These are phyloP conservation scores for Sporothrix inflata DNA, from an alignment of 2,329 filamentous ascomycete genomes.

Conservation along the genomic window DNA sequence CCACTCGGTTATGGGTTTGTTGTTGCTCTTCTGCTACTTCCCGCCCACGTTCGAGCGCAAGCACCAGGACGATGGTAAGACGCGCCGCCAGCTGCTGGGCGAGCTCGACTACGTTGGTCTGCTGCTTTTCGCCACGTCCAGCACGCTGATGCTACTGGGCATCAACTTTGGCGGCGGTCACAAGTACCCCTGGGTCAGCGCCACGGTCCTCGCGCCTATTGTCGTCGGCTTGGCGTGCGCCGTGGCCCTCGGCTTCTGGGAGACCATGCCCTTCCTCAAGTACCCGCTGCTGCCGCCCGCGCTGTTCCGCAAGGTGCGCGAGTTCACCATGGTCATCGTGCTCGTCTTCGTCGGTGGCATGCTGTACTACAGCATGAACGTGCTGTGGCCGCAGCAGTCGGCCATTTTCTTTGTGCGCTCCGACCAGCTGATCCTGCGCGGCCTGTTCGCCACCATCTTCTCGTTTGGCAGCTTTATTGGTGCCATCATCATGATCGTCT, in stretches of 20 bases:
- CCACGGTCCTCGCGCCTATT: slow-evolving; percentile 39
- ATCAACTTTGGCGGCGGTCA: slow-evolving; percentile 39
- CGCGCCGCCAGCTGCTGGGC: slow-evolving; percentile 35
- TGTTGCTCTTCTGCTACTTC: slow-evolving; percentile 40
- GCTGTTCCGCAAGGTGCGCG: slow-evolving; percentile 36
- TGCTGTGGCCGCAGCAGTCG: slow-evolving; percentile 40
- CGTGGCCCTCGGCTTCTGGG: slow-evolving; percentile 40
- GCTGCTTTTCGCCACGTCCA: slow-evolving; percentile 37
- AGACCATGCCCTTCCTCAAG: slow-evolving; percentile 36
- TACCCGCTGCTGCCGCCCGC: slow-evolving; percentile 41
- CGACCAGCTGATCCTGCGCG: slow-evolving; percentile 34
- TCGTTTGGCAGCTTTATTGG: slow-evolving; percentile 40
- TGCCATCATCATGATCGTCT: slow-evolving; percentile 38
- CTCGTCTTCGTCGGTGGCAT: slow-evolving; percentile 42
- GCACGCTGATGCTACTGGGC: slow-evolving; percentile 39
- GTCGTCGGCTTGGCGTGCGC: slow-evolving; percentile 38
- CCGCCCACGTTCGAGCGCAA: slow-evolving; percentile 44
- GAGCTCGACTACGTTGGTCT: slow-evolving; percentile 45
- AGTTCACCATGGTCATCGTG: slow-evolving; percentile 38
- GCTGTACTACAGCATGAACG: slow-evolving; percentile 41
- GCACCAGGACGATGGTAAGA: slow-evolving; percentile 38
- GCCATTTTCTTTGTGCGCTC: slow-evolving; percentile 48
- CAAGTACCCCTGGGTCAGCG: slow-evolving; percentile 39
- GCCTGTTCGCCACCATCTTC: slow-evolving; percentile 39
- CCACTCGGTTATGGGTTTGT: slow-evolving; percentile 34